A percentile compares a stretch with the other conserved stretches of the same genome.
These are phyloP conservation scores for Mycena pura DNA, from an alignment of 768 basidiomycete species.

Conservation along the genomic window DNA sequence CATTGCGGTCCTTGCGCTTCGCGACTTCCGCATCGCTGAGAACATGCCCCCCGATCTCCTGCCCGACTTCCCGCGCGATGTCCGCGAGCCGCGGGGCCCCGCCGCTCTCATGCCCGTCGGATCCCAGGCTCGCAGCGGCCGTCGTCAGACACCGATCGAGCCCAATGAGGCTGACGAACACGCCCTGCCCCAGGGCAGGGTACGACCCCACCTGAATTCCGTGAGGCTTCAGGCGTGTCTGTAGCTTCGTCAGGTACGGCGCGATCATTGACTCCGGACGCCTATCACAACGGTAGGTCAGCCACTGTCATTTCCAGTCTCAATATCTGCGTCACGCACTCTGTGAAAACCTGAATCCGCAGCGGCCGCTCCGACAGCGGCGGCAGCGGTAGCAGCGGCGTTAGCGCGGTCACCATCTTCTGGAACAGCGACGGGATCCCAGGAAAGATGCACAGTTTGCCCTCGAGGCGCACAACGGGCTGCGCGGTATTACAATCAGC, in stretches of 20 bases:
- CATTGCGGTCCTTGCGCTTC: constrained; percentile 45
- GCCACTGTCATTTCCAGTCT: too few relatives aligned
- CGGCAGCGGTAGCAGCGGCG: constrained; percentile 80
- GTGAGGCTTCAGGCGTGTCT: constrained; percentile 72
- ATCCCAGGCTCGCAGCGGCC: neutral
- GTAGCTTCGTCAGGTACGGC: constrained; percentile 83
- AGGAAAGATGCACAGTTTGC: constrained; percentile 90
- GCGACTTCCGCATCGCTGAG: constrained; percentile 72
- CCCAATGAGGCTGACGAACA: constrained; percentile 78
- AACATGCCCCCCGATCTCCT: constrained; percentile 60
- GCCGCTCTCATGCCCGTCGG: constrained; percentile 32
- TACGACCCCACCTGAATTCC: constrained; percentile 87
- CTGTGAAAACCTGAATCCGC: constrained; percentile 85
- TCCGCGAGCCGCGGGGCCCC: constrained; percentile 61
- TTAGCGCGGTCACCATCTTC: constrained; percentile 76
- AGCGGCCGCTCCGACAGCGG: constrained; percentile 74
- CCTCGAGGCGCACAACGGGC: constrained; percentile 87
- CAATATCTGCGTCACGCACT: constrained; percentile 53
- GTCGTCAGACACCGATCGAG: constrained; percentile 30
- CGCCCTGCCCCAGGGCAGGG: constrained; percentile 66
- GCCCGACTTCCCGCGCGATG: constrained; percentile 69
- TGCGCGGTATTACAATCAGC: constrained; percentile 32
- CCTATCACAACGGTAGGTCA: too few relatives aligned
- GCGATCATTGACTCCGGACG: constrained; percentile 83
- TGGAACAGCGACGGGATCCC: constrained; percentile 89